Evolutionary conservation across 345 rosid species (phyloP).

Genomic region (Rhodomyrtus tomentosa): DNA sequence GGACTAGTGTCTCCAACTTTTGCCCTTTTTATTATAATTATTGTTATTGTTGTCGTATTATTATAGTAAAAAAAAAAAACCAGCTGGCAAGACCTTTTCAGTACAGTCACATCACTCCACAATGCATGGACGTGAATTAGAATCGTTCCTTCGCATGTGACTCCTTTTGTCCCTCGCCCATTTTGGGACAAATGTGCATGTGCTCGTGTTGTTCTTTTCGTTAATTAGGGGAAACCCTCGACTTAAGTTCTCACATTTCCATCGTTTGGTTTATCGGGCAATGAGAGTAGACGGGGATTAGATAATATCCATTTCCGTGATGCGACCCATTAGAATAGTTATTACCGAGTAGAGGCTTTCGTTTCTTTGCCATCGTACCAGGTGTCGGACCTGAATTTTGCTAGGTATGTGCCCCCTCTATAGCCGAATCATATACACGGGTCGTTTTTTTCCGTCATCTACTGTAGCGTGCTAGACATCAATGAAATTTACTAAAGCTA

Average conservation of each 20-base stretch:
- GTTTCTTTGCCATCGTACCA: too few relatives aligned
- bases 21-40: neutral
- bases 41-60: neutral
- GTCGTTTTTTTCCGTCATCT: too few relatives aligned
- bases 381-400: too few relatives aligned
- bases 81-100: neutral
- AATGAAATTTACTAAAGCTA: accelerated
- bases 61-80: neutral
- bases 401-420: too few relatives aligned
- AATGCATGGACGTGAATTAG: neutral
- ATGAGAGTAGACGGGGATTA: too few relatives aligned
- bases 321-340: too few relatives aligned
- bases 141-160: neutral
- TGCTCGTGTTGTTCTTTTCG: neutral
- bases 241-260: too few relatives aligned
- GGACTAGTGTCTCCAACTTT: neutral
- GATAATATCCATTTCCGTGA: too few relatives aligned
- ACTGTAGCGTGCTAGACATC: accelerated
- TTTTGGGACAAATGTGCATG: neutral
- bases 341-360: too few relatives aligned
- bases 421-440: too few relatives aligned
- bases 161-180: neutral
- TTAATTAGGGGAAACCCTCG: neutral
- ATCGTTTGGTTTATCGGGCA: too few relatives aligned
- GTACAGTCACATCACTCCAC: conserved; percentile 4